These are phyloP conservation scores for Aplosporella prunicola DNA, from an alignment of 2,329 filamentous ascomycete species.

Conservation along the genomic window DNA sequence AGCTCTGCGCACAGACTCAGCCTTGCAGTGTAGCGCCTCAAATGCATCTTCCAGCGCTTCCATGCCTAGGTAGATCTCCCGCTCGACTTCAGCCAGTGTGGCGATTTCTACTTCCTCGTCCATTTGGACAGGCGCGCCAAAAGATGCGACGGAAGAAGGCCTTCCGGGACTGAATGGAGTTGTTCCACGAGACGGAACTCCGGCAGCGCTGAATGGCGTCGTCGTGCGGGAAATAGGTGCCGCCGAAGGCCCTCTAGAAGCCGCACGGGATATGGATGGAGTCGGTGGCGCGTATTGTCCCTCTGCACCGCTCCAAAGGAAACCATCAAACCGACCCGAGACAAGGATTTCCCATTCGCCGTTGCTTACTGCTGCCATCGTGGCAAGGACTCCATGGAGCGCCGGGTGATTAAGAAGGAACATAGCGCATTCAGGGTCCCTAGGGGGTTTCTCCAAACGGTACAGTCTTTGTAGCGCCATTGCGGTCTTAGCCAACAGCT, in stretches of 20 bases:
- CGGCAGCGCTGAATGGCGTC: conserved; percentile 47
- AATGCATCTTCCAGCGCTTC: conserved; percentile 90
- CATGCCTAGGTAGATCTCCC: conserved; percentile 90
- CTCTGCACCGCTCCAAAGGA: conserved; percentile 87
- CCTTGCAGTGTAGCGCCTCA: conserved; percentile 77
- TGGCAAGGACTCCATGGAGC: conserved; percentile 78
- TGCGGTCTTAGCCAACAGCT: conserved; percentile 65
- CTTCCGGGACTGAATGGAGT: conserved; percentile 40
- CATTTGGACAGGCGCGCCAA: conserved; percentile 69
- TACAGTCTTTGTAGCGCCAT: conserved; percentile 79
- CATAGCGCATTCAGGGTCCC: conserved; percentile 77
- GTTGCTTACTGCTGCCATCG: conserved; percentile 74
- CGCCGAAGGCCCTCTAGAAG: conserved; percentile 21
- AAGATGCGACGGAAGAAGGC: no score
- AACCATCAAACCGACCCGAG: conserved; percentile 90
- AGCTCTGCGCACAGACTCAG: conserved; percentile 67
- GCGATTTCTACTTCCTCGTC: conserved; percentile 93
- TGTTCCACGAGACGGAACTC: conserved; percentile 32
- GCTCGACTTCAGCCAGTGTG: conserved; percentile 80
- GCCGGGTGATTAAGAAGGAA: conserved; percentile 75
- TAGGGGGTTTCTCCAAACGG: conserved; percentile 59
- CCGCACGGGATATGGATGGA: conserved; percentile 15
- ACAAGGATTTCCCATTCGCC: conserved; percentile 96
- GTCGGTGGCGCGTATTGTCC: conserved; percentile 27
- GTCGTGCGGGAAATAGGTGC: conserved; percentile 36